These are phyloP conservation scores for Abrus pulchellus DNA, from an alignment of 306 rosid genomes.

Conservation along the genomic window DNA sequence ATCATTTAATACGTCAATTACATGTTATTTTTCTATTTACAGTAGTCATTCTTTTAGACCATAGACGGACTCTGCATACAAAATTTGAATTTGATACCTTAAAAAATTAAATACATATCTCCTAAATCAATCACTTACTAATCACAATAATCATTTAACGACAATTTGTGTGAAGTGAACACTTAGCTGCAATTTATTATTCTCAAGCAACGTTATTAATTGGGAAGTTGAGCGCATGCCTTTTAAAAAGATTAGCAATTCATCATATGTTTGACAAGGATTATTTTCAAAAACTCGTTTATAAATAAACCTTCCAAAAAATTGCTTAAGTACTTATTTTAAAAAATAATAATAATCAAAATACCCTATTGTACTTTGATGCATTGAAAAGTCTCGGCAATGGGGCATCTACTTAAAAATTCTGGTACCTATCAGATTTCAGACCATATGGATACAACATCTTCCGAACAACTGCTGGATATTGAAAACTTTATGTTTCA, in stretches of 20 bases:
- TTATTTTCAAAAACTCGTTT: no score
- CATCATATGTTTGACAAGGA: no score
- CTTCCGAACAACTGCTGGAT: background rate
- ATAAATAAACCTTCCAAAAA: no score
- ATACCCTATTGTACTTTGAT: background rate
- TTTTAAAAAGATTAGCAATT: background rate
- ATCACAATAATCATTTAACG: background rate
- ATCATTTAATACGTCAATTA: background rate
- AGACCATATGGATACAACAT: background rate
- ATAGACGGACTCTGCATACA: no score
- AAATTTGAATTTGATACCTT: no score
- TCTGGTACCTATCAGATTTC: constrained; percentile 21
- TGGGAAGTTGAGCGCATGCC: background rate
- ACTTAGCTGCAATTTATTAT: background rate
- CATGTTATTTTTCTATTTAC: background rate
- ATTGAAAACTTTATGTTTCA: background rate
- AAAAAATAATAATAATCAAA: no score
- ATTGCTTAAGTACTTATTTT: no score
- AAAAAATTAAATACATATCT: no score
- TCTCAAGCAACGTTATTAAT: background rate
- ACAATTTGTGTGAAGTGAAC: background rate
- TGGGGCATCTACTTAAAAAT: constrained; percentile 26
- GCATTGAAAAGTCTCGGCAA: background rate
- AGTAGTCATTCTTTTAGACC: no score
- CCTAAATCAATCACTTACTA: no score